Evolutionary conservation across 257 asterid species (phyloP), one percentile per base, ranked within the genome.

Genomic region (Perilla frutescens): DNA sequence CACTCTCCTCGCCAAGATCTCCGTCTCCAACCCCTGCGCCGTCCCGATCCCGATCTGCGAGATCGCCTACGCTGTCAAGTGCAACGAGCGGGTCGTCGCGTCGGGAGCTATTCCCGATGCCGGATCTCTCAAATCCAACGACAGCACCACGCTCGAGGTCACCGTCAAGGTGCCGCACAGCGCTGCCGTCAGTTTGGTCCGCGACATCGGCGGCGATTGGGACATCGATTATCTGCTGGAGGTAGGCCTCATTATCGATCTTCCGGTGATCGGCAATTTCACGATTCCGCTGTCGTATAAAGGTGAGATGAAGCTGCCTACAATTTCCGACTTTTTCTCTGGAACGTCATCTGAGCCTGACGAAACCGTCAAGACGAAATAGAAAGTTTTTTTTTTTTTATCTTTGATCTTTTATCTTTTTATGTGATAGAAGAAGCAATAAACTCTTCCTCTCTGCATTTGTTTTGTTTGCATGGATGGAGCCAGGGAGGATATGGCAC

Each of bases 221-320:
- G 98, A 92, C 65, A 72, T 92, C 29, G 97, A 90, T 72, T 90
- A 92, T 13, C 68, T 79, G 0, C 6, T 92, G 57, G 88, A 84
- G 0, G 58, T 92, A 2, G 86, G 88, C 26, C 86, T 92, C 10
- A 70, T 85, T 8, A 53, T 92, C 20, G 96, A 92, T 45, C 87
- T 90, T 4, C 98, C 98, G 0, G 80, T 86, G 11, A 13, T 92
- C 44, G 95, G 95, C 5, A 80, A 81, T 13, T 39, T 90, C 32
- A 86, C 92, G 45, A 86, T 92, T 40, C 98, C 98, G 3, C 31
- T 92, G 10, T 78, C 89, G 62, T 84, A 84, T 37, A 79, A 77
- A 12, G 98, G 98, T 0, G 97, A 86, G 81, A 73, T 90, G 83
- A 92, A 90, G 84, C 88, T 92, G 34, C 97, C 98, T 3, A 71